phyloP scores from a whole-genome alignment of 352 stramenopile genomes.

The Pythium rhizo-oryzae region DNA sequence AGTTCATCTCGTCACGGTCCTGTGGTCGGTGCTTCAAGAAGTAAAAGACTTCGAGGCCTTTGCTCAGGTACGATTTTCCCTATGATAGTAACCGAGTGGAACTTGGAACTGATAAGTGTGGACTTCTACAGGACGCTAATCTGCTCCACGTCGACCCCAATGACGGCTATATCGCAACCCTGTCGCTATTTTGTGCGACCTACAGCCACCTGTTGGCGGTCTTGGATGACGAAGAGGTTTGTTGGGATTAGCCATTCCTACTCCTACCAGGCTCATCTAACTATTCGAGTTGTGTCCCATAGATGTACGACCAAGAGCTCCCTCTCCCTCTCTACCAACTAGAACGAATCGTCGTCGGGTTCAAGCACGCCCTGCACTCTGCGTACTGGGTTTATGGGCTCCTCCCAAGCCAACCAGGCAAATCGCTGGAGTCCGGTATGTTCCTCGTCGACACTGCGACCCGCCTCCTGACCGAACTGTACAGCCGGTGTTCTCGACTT shows the following conservation, averaged over 20 bases:
- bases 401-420: constrained; percentile 28
- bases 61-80: constrained; percentile 33
- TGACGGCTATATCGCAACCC: constrained; percentile 50
- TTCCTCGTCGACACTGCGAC: constrained; percentile 61
- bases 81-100: neutral
- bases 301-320: constrained; percentile 73
- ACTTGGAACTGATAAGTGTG: constrained; percentile 17
- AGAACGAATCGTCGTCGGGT: constrained; percentile 56
- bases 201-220: constrained; percentile 72
- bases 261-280: no score
- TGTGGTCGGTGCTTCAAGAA: constrained; percentile 72
- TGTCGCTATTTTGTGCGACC: constrained; percentile 57
- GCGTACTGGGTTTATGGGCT: constrained; percentile 54
- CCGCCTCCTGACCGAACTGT: constrained; percentile 61
- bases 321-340: constrained; percentile 68
- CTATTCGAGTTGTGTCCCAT: no score
- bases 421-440: constrained; percentile 44
- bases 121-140: constrained; percentile 42
- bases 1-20: constrained; percentile 48
- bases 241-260: neutral
- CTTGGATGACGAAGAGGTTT: constrained; percentile 72
- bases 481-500: constrained; percentile 67
- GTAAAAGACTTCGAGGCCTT: constrained; percentile 55
- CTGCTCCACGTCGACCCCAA: constrained; percentile 40
- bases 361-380: constrained; percentile 63